Evolutionary conservation across 352 stramenopile species (phyloP).

Genomic region (Blastocystis hominis): DNA sequence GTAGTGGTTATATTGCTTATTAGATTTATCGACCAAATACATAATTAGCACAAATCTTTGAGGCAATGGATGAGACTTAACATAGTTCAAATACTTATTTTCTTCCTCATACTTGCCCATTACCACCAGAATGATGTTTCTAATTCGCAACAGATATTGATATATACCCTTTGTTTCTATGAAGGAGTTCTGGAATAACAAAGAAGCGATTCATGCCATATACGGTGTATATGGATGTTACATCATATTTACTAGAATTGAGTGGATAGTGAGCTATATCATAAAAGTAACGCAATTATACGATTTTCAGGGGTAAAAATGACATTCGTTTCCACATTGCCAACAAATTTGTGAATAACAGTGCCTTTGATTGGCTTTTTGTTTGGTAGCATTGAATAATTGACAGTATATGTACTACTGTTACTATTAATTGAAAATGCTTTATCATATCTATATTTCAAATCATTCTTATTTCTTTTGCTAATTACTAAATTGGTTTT

Average conservation of each 20-base stretch:
- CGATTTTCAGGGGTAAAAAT: not conserved
- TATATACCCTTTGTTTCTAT: not conserved
- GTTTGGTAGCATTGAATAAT: no score
- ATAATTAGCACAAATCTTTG: not conserved
- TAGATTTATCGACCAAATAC: not conserved
- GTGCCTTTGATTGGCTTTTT: no score
- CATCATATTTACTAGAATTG: not conserved
- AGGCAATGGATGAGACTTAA: not conserved
- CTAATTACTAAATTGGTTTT: no score
- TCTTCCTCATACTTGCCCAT: not conserved
- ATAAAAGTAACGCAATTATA: not conserved
- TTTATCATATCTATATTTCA: no score
- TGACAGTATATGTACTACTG: no score
- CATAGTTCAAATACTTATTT: not conserved
- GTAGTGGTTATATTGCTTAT: not conserved
- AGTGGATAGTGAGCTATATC: not conserved
- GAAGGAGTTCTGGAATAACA: not conserved
- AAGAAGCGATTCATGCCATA: slow-evolving; percentile 10
- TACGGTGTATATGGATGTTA: not conserved
- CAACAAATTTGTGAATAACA: not conserved
- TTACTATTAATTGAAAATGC: no score
- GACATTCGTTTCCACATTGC: not conserved
- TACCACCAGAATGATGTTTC: not conserved
- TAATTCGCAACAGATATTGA: not conserved
- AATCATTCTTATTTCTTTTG: no score